A percentile compares a stretch with the other conserved stretches of the same genome.
phyloP scores from a whole-genome alignment of 176 grass and related monocot genomes.

The Thalia dealbata region DNA sequence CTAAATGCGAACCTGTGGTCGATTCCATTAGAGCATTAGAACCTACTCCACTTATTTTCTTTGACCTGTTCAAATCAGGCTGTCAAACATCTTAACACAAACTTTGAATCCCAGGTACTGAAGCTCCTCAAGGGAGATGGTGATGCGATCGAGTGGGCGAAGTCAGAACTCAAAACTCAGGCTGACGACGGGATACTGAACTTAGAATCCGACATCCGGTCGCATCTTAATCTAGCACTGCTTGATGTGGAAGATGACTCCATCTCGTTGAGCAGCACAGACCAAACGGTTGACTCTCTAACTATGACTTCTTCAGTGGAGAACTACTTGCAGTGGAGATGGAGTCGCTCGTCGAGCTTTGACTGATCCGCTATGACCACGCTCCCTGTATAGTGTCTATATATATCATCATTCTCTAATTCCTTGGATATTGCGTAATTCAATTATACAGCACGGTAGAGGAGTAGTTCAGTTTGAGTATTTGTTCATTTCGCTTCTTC shows the following conservation, averaged over 20 bases:
- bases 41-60: no score
- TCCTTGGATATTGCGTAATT: not conserved
- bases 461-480: not conserved
- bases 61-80: not conserved
- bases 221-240: slow-evolving; percentile 66
- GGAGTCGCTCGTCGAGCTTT: slow-evolving; percentile 75
- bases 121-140: slow-evolving; percentile 68
- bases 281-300: slow-evolving; percentile 43
- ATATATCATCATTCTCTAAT: not conserved
- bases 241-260: slow-evolving; percentile 77
- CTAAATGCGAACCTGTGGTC: not conserved
- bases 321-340: slow-evolving; percentile 47
- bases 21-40: no score
- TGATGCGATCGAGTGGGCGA: slow-evolving; percentile 51
- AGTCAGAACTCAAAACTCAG: slow-evolving; percentile 26
- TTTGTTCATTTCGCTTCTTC: no score
- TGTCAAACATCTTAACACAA: not conserved
- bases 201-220: slow-evolving; percentile 48
- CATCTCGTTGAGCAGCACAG: slow-evolving; percentile 63
- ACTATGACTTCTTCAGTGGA: slow-evolving; percentile 45
- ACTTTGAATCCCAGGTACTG: slow-evolving; percentile 42
- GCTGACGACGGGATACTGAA: slow-evolving; percentile 33
- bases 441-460: not conserved
- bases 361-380: slow-evolving; percentile 23
- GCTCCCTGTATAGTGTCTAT: slow-evolving; percentile 24